A percentile compares a stretch with the other conserved stretches of the same genome.
phyloP scores from a whole-genome alignment of 2,329 filamentous ascomycete species.

The Hymenoscyphus repandus region DNA sequence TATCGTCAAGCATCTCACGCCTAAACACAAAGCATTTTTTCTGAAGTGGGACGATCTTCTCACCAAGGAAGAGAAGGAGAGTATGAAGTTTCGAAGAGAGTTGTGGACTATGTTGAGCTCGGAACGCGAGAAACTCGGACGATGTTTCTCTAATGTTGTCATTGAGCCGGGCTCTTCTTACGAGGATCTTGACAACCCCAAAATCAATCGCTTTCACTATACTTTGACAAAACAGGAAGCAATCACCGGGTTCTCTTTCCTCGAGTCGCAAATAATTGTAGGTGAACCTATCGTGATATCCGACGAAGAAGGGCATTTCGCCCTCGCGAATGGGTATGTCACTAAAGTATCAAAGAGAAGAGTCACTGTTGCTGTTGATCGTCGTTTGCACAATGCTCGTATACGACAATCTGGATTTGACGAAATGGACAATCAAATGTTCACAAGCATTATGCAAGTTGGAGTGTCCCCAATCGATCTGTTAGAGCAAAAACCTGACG shows the following conservation, averaged over 20 bases:
- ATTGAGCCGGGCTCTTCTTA: conserved; percentile 72
- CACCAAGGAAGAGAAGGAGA: conserved; percentile 90
- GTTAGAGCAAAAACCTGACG: conserved; percentile 45
- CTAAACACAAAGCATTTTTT: conserved; percentile 76
- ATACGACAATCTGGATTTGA: conserved; percentile 73
- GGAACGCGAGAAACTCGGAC: conserved; percentile 80
- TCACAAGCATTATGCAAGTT: conserved; percentile 88
- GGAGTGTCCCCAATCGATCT: conserved; percentile 46
- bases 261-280: conserved; percentile 80
- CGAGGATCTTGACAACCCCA: conserved; percentile 64
- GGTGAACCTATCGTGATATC: conserved; percentile 96
- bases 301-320: conserved; percentile 91
- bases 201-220: conserved; percentile 90
- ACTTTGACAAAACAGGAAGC: conserved; percentile 69
- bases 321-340: conserved; percentile 87
- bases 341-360: conserved; percentile 67
- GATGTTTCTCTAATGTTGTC: conserved; percentile 84
- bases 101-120: conserved; percentile 93
- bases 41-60: conserved; percentile 89
- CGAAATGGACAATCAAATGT: conserved; percentile 71
- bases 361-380: conserved; percentile 86
- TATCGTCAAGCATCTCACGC: conserved; percentile 69
- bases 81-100: conserved; percentile 80
- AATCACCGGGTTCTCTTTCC: conserved; percentile 67
- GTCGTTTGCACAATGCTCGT: conserved; percentile 80